phyloP scores from a whole-genome alignment of 139 green algal species.

The Closterium sp. region DNA sequence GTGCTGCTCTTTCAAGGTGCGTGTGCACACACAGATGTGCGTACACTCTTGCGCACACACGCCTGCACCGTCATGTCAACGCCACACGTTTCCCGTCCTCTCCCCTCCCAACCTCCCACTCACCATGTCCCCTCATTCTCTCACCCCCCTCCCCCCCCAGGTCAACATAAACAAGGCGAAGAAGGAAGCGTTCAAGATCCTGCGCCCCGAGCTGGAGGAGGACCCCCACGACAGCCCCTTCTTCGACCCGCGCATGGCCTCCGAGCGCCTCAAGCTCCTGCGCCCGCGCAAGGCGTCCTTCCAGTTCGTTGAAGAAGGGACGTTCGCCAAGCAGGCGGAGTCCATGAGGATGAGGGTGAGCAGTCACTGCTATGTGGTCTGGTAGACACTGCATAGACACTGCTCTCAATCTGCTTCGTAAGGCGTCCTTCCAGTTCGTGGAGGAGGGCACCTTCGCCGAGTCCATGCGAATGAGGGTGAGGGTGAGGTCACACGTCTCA shows the following conservation, averaged over 20 bases:
- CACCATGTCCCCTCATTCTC: background rate
- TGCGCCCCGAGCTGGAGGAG: conserved; percentile 45
- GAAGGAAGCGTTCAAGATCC: conserved; percentile 51
- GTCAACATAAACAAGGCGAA: conserved; percentile 57
- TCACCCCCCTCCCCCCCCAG: conserved; percentile 2
- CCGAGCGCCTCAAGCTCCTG: conserved; percentile 19
- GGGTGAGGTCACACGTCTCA: background rate
- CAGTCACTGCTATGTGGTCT: background rate
- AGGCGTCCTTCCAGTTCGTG: conserved; percentile 44
- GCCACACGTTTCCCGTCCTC: too few species aligned
- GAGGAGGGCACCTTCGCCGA: conserved; percentile 39
- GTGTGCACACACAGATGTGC: background rate
- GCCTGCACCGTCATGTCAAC: too few species aligned
- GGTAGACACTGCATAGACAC: too few species aligned
- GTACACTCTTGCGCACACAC: too few species aligned
- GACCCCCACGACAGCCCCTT: conserved; percentile 31
- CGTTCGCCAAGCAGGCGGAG: conserved; percentile 25
- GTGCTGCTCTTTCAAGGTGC: background rate
- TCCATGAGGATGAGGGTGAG: conserved; percentile 31
- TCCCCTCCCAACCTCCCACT: background rate
- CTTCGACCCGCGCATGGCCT: conserved; percentile 47
- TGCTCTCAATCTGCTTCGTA: too few species aligned
- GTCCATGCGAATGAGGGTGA: conserved; percentile 39
- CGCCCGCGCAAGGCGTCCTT: conserved; percentile 31
- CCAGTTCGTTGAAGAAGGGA: conserved; percentile 45